Conservation (phyloP, 2,329 filamentous ascomycete genomes). For the Ilyonectria mors-panacis region DNA sequence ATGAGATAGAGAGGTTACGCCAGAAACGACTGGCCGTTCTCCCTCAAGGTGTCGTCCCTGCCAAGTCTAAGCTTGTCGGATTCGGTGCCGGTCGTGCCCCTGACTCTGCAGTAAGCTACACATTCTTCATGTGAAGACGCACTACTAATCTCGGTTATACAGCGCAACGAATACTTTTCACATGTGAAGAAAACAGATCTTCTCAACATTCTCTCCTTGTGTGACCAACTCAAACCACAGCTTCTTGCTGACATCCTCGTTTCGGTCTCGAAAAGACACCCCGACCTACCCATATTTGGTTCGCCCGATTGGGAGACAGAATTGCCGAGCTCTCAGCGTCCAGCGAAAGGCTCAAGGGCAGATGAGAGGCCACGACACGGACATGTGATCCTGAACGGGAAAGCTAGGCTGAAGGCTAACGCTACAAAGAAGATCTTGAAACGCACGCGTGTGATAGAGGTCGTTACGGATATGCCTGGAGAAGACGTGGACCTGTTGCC, state of each 20-base stretch:
- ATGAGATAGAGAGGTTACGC: conserved; percentile 51
- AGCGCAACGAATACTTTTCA: conserved; percentile 59
- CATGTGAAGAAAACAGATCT: conserved; percentile 56
- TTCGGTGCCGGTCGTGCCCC: conserved; percentile 55
- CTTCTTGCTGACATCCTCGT: conserved; percentile 59
- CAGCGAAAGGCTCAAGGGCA: conserved; percentile 31
- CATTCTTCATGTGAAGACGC: not conserved
- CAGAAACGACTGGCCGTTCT: conserved; percentile 52
- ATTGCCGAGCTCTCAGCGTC: conserved; percentile 30
- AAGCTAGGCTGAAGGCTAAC: conserved; percentile 51
- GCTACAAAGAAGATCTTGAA: conserved; percentile 53
- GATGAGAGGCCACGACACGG: conserved; percentile 50
- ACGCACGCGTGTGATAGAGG: conserved; percentile 45
- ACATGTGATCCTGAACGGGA: conserved; percentile 47
- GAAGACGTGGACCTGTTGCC: conserved; percentile 55
- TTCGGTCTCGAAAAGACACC: conserved; percentile 59
- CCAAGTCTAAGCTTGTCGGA: conserved; percentile 56
- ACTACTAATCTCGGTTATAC: conserved; percentile 4
- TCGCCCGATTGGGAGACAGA: conserved; percentile 58
- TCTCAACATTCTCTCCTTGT: conserved; percentile 58
- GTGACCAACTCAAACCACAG: conserved; percentile 58
- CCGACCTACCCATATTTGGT: conserved; percentile 60
- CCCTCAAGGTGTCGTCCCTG: conserved; percentile 51
- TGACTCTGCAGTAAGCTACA: conserved; percentile 52
- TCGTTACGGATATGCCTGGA: conserved; percentile 47